Conservation (phyloP, 2,329 filamentous ascomycete species). For the Coniochaeta hoffmannii region DNA sequence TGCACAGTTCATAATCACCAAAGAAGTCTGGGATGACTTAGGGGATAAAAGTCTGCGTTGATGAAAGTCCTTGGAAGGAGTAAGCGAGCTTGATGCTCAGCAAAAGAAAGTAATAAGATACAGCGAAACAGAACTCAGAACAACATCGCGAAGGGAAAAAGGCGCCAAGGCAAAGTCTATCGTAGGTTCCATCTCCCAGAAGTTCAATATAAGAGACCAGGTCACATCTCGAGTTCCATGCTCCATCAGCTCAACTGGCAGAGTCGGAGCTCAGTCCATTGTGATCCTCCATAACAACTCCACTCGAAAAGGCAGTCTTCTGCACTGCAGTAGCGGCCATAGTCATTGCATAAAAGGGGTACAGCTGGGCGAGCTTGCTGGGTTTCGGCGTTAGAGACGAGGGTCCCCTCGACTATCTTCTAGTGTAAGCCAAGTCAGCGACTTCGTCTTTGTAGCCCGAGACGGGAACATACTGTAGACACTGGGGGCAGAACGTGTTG, state of each 20-base stretch:
- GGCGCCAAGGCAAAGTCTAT: neutral
- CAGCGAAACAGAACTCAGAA: neutral
- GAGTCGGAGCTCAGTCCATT: neutral
- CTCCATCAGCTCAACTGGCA: neutral
- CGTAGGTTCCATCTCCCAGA: neutral
- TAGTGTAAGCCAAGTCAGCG: constrained; percentile 1
- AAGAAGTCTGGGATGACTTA: too few relatives aligned
- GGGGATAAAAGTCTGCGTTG: neutral
- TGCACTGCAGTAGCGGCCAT: neutral
- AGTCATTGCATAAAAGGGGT: neutral
- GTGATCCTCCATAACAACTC: neutral
- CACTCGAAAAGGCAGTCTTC: neutral
- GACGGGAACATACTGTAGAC: neutral
- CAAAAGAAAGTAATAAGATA: neutral
- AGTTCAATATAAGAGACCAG: neutral
- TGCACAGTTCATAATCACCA: neutral
- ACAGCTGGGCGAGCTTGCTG: neutral
- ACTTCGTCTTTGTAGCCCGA: neutral
- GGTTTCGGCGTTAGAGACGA: neutral
- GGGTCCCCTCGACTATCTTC: neutral
- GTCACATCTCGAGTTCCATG: neutral
- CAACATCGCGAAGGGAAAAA: neutral
- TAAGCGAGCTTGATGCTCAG: neutral
- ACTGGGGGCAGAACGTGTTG: neutral
- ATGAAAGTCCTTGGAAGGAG: neutral